Evolutionary conservation across 352 stramenopile species (phyloP).

Genomic region (Phytopythium vexans): DNA sequence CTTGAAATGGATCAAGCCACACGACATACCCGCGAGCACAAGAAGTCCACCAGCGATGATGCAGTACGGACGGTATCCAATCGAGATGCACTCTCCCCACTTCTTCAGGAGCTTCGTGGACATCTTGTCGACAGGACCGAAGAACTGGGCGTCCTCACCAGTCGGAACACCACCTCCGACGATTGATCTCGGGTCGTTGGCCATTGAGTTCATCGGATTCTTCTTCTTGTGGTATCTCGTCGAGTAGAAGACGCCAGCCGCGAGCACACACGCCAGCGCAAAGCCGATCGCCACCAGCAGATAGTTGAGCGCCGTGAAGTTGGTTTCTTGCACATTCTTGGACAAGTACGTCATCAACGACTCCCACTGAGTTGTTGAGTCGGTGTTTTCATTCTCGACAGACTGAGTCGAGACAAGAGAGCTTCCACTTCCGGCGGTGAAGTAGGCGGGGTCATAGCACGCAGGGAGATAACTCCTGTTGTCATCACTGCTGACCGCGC

Average conservation of each 20-base stretch:
- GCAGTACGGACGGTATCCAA: constrained; percentile 15
- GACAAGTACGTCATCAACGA: constrained; percentile 39
- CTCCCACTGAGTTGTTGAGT: constrained; percentile 26
- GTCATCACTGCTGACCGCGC: constrained; percentile 30
- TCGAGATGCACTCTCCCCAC: constrained; percentile 37
- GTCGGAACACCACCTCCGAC: constrained; percentile 3
- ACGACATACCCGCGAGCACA: constrained; percentile 11
- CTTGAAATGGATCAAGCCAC: constrained; percentile 29
- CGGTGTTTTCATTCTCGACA: constrained; percentile 2
- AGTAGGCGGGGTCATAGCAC: constrained; percentile 29
- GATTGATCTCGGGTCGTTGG: constrained; percentile 10
- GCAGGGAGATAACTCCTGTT: constrained; percentile 30
- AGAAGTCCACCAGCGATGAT: constrained; percentile 20
- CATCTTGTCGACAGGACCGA: constrained; percentile 29
- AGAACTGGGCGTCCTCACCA: constrained; percentile 7
- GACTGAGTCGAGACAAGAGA: not conserved
- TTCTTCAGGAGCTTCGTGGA: constrained; percentile 24
- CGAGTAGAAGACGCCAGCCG: constrained; percentile 44
- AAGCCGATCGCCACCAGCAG: constrained; percentile 48
- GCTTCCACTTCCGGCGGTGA: constrained; percentile 8
- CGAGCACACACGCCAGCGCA: constrained; percentile 28
- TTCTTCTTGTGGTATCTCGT: constrained; percentile 31
- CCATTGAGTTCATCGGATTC: constrained; percentile 12
- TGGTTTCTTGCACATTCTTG: constrained; percentile 22
- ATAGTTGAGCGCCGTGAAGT: constrained; percentile 57